These are phyloP conservation scores for Chaetoceros tenuissimus DNA, from an alignment of 108 stramenopile species.

Conservation along the genomic window DNA sequence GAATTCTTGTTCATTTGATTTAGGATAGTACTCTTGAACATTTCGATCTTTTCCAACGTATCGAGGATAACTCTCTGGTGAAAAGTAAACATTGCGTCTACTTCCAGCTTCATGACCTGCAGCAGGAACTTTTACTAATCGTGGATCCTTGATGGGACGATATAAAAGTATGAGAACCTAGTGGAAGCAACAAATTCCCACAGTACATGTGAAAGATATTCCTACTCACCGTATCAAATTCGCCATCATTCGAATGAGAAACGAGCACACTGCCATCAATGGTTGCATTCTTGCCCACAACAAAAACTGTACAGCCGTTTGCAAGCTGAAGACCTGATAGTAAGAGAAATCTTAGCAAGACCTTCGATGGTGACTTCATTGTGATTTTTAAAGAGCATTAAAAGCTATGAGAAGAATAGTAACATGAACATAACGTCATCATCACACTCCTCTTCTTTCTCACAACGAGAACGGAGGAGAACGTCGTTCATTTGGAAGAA, in stretches of 20 bases:
- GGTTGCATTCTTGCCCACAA: slow-evolving; percentile 34
- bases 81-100: slow-evolving; percentile 48
- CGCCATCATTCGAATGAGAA: slow-evolving; percentile 40
- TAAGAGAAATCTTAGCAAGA: too few species aligned
- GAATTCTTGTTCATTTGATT: slow-evolving; percentile 14
- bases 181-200: too few species aligned
- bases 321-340: slow-evolving; percentile 7
- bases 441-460: too few species aligned
- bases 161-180: too few species aligned
- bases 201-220: too few species aligned
- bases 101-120: slow-evolving; percentile 29
- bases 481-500: too few species aligned
- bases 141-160: too few species aligned
- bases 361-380: too few species aligned
- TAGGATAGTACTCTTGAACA: slow-evolving; percentile 31
- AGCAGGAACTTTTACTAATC: slow-evolving; percentile 69
- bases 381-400: too few species aligned
- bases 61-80: slow-evolving; percentile 66
- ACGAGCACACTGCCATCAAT: slow-evolving; percentile 32
- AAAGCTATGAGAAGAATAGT: too few species aligned
- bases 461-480: too few species aligned
- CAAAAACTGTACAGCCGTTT: slow-evolving; percentile 34
- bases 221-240: slow-evolving; percentile 38
- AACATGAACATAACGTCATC: too few species aligned
- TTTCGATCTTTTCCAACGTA: slow-evolving; percentile 53